Base-by-base conservation (phyloP, 2,329 filamentous ascomycete species). In the Fusarium kyushuense region DNA sequence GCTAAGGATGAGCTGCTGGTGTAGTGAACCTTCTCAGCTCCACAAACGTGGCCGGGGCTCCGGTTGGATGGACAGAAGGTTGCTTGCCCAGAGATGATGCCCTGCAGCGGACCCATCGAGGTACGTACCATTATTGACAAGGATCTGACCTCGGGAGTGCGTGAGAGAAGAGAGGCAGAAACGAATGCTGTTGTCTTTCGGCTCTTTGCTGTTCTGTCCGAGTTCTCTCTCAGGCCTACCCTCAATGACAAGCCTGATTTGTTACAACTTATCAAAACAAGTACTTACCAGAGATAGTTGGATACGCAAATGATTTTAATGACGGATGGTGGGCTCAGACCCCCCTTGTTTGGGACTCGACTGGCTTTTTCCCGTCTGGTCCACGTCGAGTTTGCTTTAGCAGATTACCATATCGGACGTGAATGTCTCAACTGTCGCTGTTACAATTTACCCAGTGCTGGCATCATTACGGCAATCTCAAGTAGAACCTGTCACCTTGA, bases 1-100 rank as follows among this genome's bases (percentile, higher is more conserved):
- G 72, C 72, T 74, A 74, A 72, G 64, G 66, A 69, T 73, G 63
- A 72, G 66, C 66, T 71, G 72, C 66, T 71, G 72, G 70, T 67
- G 64, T 69, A 59, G 45, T 65, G 53, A 67, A 45, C 40, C 33
- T 49, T 27, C 47, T 48, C 51, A 70, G 66, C 72, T 73, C 72
- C 72, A 74, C 71, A 58, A 69, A 67, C 67, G 40, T 66, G 59
- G 65, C 69, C 63, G 63, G 71, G 71, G 67, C 63, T 59, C 55
- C 61, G 61, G 64, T 70, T 69, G 69, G 67, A 71, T 72, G 67
- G 56, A 58, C 43, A 58, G 59, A 35, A 58, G 33, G 61, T 53
- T 69, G 51, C 66, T 58, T 69, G 58, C 66, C 58, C 68, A 54
- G 41, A 58, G 52, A 48, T 54, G 55, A 69, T 55, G 60, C 52